phyloP scores from a whole-genome alignment of 441 rosid genomes.

The Populus trichocarpa region DNA sequence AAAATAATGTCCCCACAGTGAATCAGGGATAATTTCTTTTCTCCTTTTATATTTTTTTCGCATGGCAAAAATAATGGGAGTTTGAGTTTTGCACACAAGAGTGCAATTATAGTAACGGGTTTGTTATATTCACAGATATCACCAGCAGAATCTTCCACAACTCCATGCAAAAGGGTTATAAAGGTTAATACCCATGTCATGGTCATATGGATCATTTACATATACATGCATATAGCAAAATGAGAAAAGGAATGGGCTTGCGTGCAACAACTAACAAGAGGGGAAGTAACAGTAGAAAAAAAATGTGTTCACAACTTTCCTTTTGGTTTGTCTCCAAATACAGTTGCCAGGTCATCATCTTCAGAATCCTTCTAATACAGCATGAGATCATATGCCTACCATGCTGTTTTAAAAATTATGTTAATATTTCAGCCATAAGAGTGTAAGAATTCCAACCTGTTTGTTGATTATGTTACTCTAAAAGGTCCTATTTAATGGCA shows the following conservation, averaged over 20 bases:
- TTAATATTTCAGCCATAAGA: background rate
- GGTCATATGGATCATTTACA: background rate
- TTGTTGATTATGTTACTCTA: background rate
- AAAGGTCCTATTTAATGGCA: background rate
- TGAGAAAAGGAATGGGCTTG: too few relatives aligned
- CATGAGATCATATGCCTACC: background rate
- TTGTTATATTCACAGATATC: too few relatives aligned
- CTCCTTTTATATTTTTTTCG: background rate
- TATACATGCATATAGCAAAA: too few relatives aligned
- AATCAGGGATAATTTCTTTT: background rate
- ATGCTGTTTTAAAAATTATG: too few relatives aligned
- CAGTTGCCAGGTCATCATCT: background rate
- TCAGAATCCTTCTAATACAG: too few relatives aligned
- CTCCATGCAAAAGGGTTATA: background rate
- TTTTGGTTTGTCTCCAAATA: background rate
- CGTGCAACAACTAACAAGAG: background rate
- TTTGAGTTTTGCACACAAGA: background rate
- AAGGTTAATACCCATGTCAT: background rate
- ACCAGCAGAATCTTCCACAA: background rate
- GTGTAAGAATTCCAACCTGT: background rate
- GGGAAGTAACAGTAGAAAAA: background rate
- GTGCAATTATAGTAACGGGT: background rate
- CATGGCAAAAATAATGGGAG: background rate
- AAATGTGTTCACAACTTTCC: background rate
- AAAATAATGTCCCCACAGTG: background rate